Conservation (phyloP, 2,329 filamentous ascomycete genomes). For the Aspergillus costaricaensis region DNA sequence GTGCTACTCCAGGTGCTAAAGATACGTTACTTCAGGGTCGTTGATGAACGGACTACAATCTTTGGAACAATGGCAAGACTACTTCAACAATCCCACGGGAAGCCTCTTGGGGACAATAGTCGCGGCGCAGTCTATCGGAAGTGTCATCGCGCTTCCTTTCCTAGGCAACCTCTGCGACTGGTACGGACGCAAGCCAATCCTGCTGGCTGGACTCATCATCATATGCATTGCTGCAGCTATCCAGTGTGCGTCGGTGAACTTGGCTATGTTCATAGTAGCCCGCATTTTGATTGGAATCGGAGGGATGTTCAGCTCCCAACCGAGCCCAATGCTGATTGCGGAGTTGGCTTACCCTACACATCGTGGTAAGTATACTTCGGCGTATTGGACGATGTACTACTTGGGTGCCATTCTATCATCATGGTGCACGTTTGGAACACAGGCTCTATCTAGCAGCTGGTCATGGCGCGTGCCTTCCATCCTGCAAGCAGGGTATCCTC, state of each 20-base stretch:
- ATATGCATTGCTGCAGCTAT: no score
- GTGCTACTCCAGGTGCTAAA: no score
- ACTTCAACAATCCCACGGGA: no score
- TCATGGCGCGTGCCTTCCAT: slow-evolving; percentile 49
- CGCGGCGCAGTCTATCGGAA: no score
- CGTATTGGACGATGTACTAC: slow-evolving; percentile 39
- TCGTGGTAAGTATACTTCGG: slow-evolving; percentile 26
- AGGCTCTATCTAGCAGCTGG: slow-evolving; percentile 43
- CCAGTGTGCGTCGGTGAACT: slow-evolving; percentile 11
- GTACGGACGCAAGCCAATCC: no score
- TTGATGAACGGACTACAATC: no score
- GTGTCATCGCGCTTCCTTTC: no score
- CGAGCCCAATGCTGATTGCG: slow-evolving; percentile 29
- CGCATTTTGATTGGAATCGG: slow-evolving; percentile 35
- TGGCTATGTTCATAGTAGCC: slow-evolving; percentile 32
- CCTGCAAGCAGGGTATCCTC: slow-evolving; percentile 63
- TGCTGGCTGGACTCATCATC: no score
- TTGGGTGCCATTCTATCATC: slow-evolving; percentile 50
- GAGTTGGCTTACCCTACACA: slow-evolving; percentile 35
- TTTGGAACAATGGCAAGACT: no score
- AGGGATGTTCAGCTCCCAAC: slow-evolving; percentile 29
- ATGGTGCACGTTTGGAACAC: slow-evolving; percentile 46
- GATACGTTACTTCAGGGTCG: no score
- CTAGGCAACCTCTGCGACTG: no score
- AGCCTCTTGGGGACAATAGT: no score